Evolutionary conservation across 805 yeast genomes (phyloP), one percentile per base, ranked within the genome.

Genomic region (Kuraishia borneana): DNA sequence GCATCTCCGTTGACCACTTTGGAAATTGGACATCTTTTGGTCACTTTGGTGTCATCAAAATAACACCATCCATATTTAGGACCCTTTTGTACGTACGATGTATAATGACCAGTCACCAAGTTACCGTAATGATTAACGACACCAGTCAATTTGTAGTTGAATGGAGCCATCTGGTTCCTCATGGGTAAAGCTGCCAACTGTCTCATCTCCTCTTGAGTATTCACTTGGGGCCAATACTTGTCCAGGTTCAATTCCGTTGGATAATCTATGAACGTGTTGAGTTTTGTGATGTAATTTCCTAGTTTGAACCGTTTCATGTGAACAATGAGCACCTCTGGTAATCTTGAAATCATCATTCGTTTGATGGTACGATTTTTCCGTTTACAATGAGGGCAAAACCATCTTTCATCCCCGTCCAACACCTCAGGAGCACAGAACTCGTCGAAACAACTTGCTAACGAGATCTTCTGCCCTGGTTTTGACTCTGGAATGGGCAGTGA

Each of bases 101-200:
- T 88, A 54, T 88, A 88, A 54, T 88, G 96, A 0, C 96, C 96
- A 6, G 88, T 82, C 28, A 76, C 70, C 26, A 88, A 62, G 26
- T 81, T 76, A 9, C 96, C 96, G 40, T 60, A 75, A 54, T 88
- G 96, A 43, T 83, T 76, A 12, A 84, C 84, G 2, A 87, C 95
- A 0, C 83, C 95, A 47, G 72, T 80, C 17, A 88, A 54, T 40
- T 71, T 71, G 53, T 87, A 88, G 19, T 68, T 61, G 56, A 85
- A 88, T 2, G 96, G 95, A 0, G 94, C 78, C 1, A 53, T 50
- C 56, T 87, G 96, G 16, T 83, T 85, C 39, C 94, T 60, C 2
- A 53, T 41, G 0, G 84, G 80, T 17, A 83, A 66, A 9, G 69
- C 59, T 4, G 68, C 56, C 20, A 71, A 53, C 21, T 68, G 52